phyloP scores from a whole-genome alignment of 192 early-diverging fungal species.

The Umbelopsis sp. region DNA sequence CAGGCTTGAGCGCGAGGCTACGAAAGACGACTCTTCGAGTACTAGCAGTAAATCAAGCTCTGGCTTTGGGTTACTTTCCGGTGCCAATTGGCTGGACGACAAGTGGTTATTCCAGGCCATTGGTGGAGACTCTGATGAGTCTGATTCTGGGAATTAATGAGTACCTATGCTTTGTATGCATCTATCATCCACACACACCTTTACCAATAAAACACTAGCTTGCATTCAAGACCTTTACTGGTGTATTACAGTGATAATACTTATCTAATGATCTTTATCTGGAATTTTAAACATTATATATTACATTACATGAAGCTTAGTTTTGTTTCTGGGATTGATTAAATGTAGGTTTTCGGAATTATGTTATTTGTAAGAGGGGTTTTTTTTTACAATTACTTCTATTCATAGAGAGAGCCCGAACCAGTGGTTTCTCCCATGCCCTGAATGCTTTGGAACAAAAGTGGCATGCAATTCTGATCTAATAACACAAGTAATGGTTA shows the following conservation, averaged over 20 bases:
- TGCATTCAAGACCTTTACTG: no score
- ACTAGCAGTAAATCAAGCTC: not conserved
- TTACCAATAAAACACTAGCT: no score
- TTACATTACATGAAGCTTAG: not conserved
- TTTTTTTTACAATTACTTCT: not conserved
- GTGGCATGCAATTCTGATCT: conserved; percentile 10
- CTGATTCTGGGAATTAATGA: not conserved
- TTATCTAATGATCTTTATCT: no score
- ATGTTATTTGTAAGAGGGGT: not conserved
- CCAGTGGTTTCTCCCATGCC: not conserved
- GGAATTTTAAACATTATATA: no score
- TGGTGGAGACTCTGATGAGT: not conserved
- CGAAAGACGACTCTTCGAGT: not conserved
- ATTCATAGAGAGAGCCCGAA: not conserved
- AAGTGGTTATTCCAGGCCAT: conserved; percentile 13
- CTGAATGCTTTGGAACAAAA: conserved; percentile 11
- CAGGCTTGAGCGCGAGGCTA: conserved; percentile 17
- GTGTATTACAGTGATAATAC: no score
- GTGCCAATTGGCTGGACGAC: conserved; percentile 16
- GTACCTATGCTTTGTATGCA: not conserved
- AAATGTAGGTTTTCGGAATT: not conserved
- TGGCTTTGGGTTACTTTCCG: conserved; percentile 13
- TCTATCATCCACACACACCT: not conserved
- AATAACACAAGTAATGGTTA: not conserved
- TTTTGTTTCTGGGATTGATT: not conserved